A percentile compares a stretch with the other conserved stretches of the same genome.
These are phyloP conservation scores for Macrolepiota fuliginosa DNA, from an alignment of 768 basidiomycete genomes.

Conservation along the genomic window DNA sequence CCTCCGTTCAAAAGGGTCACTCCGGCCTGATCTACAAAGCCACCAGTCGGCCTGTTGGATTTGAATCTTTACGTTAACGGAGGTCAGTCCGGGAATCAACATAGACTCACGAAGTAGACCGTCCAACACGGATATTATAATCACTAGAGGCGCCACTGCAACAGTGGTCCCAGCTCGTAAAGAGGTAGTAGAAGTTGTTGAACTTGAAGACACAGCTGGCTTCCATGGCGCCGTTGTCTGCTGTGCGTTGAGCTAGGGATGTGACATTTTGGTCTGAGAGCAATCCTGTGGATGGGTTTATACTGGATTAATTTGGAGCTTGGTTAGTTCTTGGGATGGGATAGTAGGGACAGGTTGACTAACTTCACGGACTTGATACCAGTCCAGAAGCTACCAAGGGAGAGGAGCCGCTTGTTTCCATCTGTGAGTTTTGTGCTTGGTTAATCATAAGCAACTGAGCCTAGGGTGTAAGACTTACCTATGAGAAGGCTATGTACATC, in stretches of 20 bases:
- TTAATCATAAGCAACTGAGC: background rate
- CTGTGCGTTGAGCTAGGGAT: slow-evolving; percentile 43
- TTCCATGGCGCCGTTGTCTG: slow-evolving; percentile 46
- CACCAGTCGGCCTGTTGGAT: slow-evolving; percentile 34
- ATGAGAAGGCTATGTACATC: slow-evolving; percentile 26
- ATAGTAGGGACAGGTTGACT: background rate
- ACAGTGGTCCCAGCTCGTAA: slow-evolving; percentile 55
- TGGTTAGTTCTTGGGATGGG: background rate
- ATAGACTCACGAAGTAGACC: slow-evolving; percentile 37
- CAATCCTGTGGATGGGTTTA: slow-evolving; percentile 42
- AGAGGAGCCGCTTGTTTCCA: slow-evolving; percentile 43
- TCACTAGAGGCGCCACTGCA: slow-evolving; percentile 49
- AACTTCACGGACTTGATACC: slow-evolving; percentile 44
- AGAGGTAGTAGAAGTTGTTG: slow-evolving; percentile 50
- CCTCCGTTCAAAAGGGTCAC: slow-evolving; percentile 45
- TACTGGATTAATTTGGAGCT: slow-evolving; percentile 15
- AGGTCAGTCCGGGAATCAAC: background rate
- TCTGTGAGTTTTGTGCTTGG: slow-evolving; percentile 21
- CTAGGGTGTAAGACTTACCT: slow-evolving; percentile 16
- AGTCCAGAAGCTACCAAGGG: slow-evolving; percentile 56
- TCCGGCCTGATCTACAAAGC: slow-evolving; percentile 45
- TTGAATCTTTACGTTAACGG: background rate
- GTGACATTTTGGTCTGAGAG: slow-evolving; percentile 34
- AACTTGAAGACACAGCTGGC: slow-evolving; percentile 44
- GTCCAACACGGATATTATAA: slow-evolving; percentile 59